Percentiles rank a stretch among this genome's conserved stretches.
phyloP scores from a whole-genome alignment of 2,329 filamentous ascomycete genomes.

The Dactylonectria estremocensis region DNA sequence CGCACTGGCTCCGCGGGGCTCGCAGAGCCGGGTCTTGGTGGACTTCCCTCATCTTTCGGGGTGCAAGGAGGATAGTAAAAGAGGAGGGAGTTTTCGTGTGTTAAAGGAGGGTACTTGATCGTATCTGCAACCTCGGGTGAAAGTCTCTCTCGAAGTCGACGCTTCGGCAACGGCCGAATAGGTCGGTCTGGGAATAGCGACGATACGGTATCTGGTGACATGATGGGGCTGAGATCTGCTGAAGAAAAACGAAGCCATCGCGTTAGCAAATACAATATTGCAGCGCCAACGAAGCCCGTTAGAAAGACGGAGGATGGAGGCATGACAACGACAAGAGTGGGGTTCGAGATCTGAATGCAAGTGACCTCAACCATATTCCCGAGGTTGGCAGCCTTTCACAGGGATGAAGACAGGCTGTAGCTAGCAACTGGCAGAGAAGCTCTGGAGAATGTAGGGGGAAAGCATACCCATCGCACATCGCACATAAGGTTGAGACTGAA shows the following conservation, averaged over 20 bases:
- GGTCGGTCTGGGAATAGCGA: constrained; percentile 89
- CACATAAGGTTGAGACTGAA: constrained; percentile 42
- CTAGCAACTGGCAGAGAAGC: constrained; percentile 50
- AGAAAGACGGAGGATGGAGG: constrained; percentile 30
- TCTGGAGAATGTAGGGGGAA: constrained; percentile 41
- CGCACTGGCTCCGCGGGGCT: constrained; percentile 44
- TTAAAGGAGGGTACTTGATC: constrained; percentile 85
- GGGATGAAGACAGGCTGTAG: constrained; percentile 19
- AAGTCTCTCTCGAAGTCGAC: constrained; percentile 88
- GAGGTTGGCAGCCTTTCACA: constrained; percentile 14
- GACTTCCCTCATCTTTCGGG: constrained; percentile 62
- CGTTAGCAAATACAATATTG: constrained; percentile 50
- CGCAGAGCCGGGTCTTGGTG: constrained; percentile 37
- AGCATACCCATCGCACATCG: constrained; percentile 62
- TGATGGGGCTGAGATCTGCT: constrained; percentile 65
- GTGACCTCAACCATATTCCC: constrained; percentile 17
- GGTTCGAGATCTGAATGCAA: constrained; percentile 21
- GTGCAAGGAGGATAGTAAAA: constrained; percentile 75
- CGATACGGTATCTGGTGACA: constrained; percentile 83
- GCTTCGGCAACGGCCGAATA: constrained; percentile 92
- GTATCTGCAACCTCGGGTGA: constrained; percentile 87
- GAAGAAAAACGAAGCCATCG: constrained; percentile 32
- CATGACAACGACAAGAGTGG: constrained; percentile 29
- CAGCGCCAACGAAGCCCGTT: constrained; percentile 29
- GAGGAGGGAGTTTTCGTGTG: constrained; percentile 78